Conservation (phyloP, 495 filamentous ascomycete genomes). For the Xylaria bambusicola region DNA sequence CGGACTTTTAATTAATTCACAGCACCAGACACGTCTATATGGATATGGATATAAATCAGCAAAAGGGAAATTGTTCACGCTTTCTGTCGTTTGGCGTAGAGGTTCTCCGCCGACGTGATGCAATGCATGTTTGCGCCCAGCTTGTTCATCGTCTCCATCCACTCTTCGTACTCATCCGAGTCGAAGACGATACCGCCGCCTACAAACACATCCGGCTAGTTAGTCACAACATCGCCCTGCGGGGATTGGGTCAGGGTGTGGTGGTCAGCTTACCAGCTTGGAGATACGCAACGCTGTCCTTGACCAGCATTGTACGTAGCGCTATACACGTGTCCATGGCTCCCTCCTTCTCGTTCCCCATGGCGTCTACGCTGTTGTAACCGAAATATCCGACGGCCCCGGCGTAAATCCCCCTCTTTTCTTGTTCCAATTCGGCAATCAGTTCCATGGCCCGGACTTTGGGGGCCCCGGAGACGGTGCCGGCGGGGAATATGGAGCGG, state of each 20-base stretch:
- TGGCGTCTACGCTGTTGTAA: constrained; percentile 57
- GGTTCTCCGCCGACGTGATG: constrained; percentile 79
- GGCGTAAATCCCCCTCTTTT: constrained; percentile 94
- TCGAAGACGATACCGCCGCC: constrained; percentile 98
- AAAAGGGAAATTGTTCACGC: constrained; percentile 2
- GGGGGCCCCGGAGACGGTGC: constrained; percentile 90
- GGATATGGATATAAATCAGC: background rate
- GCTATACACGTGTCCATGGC: constrained; percentile 99
- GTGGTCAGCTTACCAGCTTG: constrained; percentile 64
- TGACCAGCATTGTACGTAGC: constrained; percentile 93
- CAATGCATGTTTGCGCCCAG: constrained; percentile 83
- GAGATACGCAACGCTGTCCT: constrained; percentile 86
- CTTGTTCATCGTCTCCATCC: constrained; percentile 97
- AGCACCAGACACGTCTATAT: background rate
- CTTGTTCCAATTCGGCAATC: constrained; percentile 88
- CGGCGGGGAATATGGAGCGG: constrained; percentile 92
- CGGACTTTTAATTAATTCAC: background rate
- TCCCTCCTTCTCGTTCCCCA: constrained; percentile 58
- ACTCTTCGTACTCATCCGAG: constrained; percentile 91
- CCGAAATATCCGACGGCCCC: constrained; percentile 96
- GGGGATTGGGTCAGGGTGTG: background rate
- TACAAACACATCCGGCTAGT: constrained; percentile 21
- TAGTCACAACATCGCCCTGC: too few species aligned
- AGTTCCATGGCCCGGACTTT: constrained; percentile 97
- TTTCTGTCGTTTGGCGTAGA: constrained; percentile 54